Conservation (phyloP, 169 alveolate genomes). For the Theileria sp. region DNA sequence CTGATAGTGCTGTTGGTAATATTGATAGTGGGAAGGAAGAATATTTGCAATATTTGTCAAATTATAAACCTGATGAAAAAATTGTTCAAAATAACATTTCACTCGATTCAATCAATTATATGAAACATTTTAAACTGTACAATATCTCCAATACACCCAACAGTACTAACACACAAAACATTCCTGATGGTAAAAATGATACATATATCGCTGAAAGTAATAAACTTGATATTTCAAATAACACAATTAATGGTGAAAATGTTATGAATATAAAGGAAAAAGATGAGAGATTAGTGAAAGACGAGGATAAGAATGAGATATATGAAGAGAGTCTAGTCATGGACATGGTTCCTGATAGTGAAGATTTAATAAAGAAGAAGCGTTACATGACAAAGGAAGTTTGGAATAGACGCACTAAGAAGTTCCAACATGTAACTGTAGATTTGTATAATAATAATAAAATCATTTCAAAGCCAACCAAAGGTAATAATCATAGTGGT, state of each 20-base stretch:
- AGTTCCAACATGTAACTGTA: conserved; percentile 55
- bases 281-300: not conserved
- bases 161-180: not conserved
- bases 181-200: not conserved
- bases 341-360: conserved; percentile 61
- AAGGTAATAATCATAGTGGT: not conserved
- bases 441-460: conserved; percentile 54
- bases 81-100: not conserved
- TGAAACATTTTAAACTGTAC: not conserved
- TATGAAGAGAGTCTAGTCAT: conserved; percentile 26
- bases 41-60: conserved; percentile 20
- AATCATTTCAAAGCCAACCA: not conserved
- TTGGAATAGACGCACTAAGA: conserved; percentile 66
- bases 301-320: not conserved
- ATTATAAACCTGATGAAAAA: conserved; percentile 5
- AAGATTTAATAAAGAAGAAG: conserved; percentile 48
- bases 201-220: not conserved
- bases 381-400: conserved; percentile 54
- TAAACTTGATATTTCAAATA: not conserved
- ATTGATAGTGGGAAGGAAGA: not conserved
- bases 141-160: not conserved
- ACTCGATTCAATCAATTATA: not conserved
- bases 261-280: not conserved
- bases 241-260: not conserved
- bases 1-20: not conserved